Base-by-base conservation (phyloP, 148 eudicot genomes). In the Dysphania ambrosioides region DNA sequence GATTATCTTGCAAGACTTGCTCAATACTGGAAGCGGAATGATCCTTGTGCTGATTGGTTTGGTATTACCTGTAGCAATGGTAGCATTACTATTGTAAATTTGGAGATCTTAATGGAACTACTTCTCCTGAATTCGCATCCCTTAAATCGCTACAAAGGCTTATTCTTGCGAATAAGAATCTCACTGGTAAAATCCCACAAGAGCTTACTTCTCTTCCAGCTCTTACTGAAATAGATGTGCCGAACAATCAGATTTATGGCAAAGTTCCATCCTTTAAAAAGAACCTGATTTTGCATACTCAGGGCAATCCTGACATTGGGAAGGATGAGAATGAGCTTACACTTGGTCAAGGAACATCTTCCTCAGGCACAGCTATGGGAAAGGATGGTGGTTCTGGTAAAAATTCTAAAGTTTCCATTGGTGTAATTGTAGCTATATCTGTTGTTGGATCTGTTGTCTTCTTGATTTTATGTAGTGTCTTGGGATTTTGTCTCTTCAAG, bases 11-110 rank as follows among this genome's bases (percentile, higher is more conserved):
- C 73, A 31, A 86, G 76, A 69, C 88, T 94, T 56, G 92, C 98
- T 8, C 87, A 87, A 72, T 88, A 82, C 65, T 94, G 98, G 98
- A 91, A 90, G 74, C 96, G 90, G 31, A 90, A 94, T 75, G 88
- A 90, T 77, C 87, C 97, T 2, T 94, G 98, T 84, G 71, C 77
- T 19, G 83, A 65, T 80, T 94, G 98, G 98, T 75, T 90, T 72
- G 98, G 98, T 70, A 83, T 94, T 44, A 86, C 90, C 83, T 94
- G 98, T 77, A 90, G 79, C 70, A 72, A 73, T 74, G 96, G 89
- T 27, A 90, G 87, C 71, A 82, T 94, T 70, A 90, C 89, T 18
- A 82, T 89, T 47, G 78, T 94, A 21, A 94, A 91, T 81, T 86
- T 91, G 70, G 87, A 88, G 82, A 83, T 51, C 87, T 94, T 13